Evolutionary conservation across 1,139 yeast genomes (phyloP), one percentile per base, ranked within the genome.

Genomic region (Eremothecium gossypii): DNA sequence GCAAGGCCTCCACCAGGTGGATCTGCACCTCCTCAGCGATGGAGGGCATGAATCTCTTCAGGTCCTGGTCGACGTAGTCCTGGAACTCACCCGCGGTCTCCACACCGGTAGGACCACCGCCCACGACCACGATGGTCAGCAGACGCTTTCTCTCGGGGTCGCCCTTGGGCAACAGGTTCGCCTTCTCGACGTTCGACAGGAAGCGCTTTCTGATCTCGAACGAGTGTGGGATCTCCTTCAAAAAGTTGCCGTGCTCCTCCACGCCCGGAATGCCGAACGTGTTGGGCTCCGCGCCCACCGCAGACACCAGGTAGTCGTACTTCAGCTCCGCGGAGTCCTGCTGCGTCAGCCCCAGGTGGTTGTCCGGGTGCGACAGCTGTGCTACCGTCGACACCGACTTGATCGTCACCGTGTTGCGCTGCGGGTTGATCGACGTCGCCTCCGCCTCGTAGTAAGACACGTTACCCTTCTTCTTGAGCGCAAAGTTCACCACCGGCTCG

Each of bases 61-160:
- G 72, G 65, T 87, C 96, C 66, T 86, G 94, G 64, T 84, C 93
- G 52, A 87, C 82, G 66, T 85, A 89, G 66, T 89, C 97, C 66
- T 84, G 94, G 55, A 89, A 69, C 67, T 89, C 96, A 58, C 95
- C 96, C 51, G 96, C 95, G 58, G 84, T 83, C 65, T 87, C 96
- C 49, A 87, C 96, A 67, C 96, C 96, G 42, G 96, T 87, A 60
- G 96, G 95, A 49, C 96, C 96, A 63, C 96, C 96, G 55, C 96
- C 96, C 51, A 89, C 93, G 48, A 86, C 91, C 46, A 86, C 87
- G 54, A 87, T 79, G 49, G 81, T 81, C 55, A 86, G 73, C 54
- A 86, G 72, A 63, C 93, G 74, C 69, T 80, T 77, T 66, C 95
- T 77, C 63, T 83, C 91, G 28, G 79, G 79, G 55, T 82, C 86